These are phyloP conservation scores for Fusarium guadeloupense DNA, from an alignment of 2,329 filamentous ascomycete genomes.

Conservation along the genomic window DNA sequence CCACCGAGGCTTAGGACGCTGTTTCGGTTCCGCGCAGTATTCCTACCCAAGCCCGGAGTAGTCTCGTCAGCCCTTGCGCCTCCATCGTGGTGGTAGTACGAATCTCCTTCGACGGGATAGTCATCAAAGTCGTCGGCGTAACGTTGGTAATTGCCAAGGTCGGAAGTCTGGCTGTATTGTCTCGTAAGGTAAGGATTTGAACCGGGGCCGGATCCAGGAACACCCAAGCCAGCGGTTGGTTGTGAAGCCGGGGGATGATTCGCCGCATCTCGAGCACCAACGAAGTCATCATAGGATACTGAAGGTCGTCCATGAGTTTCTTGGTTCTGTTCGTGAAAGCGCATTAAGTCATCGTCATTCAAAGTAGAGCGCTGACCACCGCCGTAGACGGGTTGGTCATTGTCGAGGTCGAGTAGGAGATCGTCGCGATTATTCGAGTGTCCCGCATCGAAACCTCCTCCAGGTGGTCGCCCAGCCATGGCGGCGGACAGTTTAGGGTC, in stretches of 20 bases:
- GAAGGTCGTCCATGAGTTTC: conserved; percentile 77
- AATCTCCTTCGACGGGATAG: conserved; percentile 78
- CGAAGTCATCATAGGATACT: conserved; percentile 93
- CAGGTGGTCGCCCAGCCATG: conserved; percentile 68
- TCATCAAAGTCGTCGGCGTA: conserved; percentile 92
- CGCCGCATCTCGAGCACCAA: conserved; percentile 71
- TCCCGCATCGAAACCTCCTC: conserved; percentile 59
- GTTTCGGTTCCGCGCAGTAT: conserved; percentile 79
- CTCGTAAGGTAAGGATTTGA: conserved; percentile 59
- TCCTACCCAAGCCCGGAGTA: conserved; percentile 48
- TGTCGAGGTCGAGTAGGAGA: conserved; percentile 78
- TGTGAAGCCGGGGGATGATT: conserved; percentile 57
- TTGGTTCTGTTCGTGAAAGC: conserved; percentile 77
- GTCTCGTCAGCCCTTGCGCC: conserved; percentile 67
- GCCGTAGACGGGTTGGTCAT: conserved; percentile 76
- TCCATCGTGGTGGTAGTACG: conserved; percentile 86
- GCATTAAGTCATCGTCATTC: conserved; percentile 82
- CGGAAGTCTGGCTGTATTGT: conserved; percentile 79
- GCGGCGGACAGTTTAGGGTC: conserved; percentile 54
- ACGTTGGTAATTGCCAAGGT: conserved; percentile 85
- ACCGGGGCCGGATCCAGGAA: conserved; percentile 23
- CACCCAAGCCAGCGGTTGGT: conserved; percentile 47
- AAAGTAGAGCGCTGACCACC: conserved; percentile 80
- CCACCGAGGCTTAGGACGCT: conserved; percentile 89
- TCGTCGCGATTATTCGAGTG: conserved; percentile 62